phyloP scores from a whole-genome alignment of 2,329 filamentous ascomycete genomes.

The Didymella glomerata region DNA sequence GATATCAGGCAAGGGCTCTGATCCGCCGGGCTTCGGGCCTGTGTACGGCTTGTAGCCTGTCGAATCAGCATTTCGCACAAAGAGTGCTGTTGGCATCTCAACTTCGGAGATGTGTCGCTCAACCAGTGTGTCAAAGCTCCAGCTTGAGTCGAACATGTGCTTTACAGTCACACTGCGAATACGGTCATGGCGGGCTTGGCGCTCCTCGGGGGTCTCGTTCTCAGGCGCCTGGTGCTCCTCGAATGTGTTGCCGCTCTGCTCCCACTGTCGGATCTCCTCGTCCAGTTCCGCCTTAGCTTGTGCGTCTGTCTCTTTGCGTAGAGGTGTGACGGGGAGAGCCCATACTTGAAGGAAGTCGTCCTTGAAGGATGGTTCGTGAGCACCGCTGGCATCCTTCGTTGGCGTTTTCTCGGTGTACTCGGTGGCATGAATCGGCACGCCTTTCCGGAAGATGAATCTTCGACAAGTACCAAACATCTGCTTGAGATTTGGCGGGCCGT shows the following conservation, averaged over 20 bases:
- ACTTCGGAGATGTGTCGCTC: slow-evolving; percentile 73
- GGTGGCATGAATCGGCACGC: slow-evolving; percentile 74
- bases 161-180: slow-evolving; percentile 70
- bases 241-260: slow-evolving; percentile 41
- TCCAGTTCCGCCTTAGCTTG: slow-evolving; percentile 33
- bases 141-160: slow-evolving; percentile 81
- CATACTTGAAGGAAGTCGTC: slow-evolving; percentile 84
- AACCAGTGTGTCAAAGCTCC: slow-evolving; percentile 74
- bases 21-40: slow-evolving; percentile 69
- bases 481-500: slow-evolving; percentile 81
- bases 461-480: slow-evolving; percentile 84
- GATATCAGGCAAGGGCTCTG: slow-evolving; percentile 65
- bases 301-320: slow-evolving; percentile 11
- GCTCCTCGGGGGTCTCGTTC: slow-evolving; percentile 45
- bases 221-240: slow-evolving; percentile 41
- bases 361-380: slow-evolving; percentile 70
- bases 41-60: slow-evolving; percentile 73
- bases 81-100: slow-evolving; percentile 73
- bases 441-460: slow-evolving; percentile 85
- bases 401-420: slow-evolving; percentile 64
- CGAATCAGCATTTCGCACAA: slow-evolving; percentile 68
- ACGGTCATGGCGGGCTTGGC: slow-evolving; percentile 56
- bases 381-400: slow-evolving; percentile 42
- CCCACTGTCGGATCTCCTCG: slow-evolving; percentile 34
- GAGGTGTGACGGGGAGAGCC: slow-evolving; percentile 72